Conservation (phyloP, 352 stramenopile species). For the Pythium brachiatum region DNA sequence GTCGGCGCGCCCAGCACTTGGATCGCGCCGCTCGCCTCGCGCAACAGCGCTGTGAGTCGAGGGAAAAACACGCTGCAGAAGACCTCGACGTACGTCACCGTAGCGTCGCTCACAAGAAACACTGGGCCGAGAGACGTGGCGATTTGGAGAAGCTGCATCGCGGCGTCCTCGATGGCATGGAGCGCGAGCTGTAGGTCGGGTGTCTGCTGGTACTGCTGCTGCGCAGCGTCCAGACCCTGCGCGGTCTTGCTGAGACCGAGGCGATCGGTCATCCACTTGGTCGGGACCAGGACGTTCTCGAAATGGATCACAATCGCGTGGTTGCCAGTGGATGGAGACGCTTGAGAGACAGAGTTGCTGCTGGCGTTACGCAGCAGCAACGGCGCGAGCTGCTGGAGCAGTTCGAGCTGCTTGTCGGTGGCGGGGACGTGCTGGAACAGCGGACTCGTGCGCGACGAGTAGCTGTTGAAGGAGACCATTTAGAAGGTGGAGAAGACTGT, state of each 20-base stretch:
- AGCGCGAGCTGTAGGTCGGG: conserved; percentile 20
- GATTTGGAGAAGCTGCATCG: conserved; percentile 19
- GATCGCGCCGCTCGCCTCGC: conserved; percentile 8
- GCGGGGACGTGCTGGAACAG: conserved; percentile 10
- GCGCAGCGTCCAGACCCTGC: conserved; percentile 18
- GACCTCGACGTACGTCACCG: conserved; percentile 17
- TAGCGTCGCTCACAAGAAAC: conserved; percentile 23
- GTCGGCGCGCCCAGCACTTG: conserved; percentile 15
- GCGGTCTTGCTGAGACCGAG: conserved; percentile 18
- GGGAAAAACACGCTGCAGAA: conserved; percentile 27
- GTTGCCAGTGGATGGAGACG: neutral
- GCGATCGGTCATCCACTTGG: conserved; percentile 25
- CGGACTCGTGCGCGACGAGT: neutral
- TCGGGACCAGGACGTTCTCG: conserved; percentile 24
- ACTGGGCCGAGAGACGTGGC: conserved; percentile 15
- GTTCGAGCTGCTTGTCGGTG: conserved; percentile 1
- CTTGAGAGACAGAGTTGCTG: neutral
- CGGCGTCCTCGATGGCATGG: conserved; percentile 19
- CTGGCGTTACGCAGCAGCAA: conserved; percentile 2
- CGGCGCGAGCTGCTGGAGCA: conserved; percentile 16
- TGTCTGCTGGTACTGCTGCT: conserved; percentile 27
- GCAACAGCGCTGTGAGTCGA: conserved; percentile 15
- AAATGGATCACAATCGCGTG: conserved; percentile 23
- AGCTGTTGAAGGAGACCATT: conserved; percentile 16
- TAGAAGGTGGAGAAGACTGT: neutral